These are phyloP conservation scores for Solanum pinnatisectum DNA, from an alignment of 257 asterid species.

Conservation along the genomic window DNA sequence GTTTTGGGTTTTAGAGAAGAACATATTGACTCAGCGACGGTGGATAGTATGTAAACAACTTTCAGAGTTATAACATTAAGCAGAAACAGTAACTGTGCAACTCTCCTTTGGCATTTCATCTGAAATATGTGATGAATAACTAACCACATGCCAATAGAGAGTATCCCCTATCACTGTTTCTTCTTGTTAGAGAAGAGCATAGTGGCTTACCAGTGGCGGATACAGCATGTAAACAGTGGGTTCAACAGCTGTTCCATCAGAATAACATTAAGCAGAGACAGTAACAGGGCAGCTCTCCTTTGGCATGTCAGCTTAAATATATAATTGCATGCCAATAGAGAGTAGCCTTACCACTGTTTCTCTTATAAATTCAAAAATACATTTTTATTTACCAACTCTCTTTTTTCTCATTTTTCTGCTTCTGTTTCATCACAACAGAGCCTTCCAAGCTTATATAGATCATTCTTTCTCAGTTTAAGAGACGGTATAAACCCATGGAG, in stretches of 20 bases:
- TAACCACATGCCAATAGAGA: background rate
- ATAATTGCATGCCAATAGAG: background rate
- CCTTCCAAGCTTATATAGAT: background rate
- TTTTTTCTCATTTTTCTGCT: background rate
- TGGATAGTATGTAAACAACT: background rate
- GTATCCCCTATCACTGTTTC: background rate
- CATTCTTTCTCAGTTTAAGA: background rate
- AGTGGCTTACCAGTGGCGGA: background rate
- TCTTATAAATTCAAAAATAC: background rate
- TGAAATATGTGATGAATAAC: background rate
- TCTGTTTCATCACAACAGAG: background rate
- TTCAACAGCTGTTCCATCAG: background rate
- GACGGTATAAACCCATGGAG: no score
- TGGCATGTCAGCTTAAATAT: background rate
- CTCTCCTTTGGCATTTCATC: conserved; percentile 25
- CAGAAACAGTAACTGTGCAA: conserved; percentile 38
- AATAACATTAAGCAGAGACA: background rate
- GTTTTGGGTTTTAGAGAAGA: background rate
- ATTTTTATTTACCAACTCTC: background rate
- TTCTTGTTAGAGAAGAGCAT: conserved; percentile 1
- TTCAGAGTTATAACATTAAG: conserved; percentile 9
- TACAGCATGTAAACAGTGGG: background rate
- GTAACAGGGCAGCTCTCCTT: background rate
- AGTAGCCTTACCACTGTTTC: background rate
- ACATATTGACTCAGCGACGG: background rate